Base-by-base conservation (phyloP, 805 yeast species). In the Metschnikowia vanudenii region DNA sequence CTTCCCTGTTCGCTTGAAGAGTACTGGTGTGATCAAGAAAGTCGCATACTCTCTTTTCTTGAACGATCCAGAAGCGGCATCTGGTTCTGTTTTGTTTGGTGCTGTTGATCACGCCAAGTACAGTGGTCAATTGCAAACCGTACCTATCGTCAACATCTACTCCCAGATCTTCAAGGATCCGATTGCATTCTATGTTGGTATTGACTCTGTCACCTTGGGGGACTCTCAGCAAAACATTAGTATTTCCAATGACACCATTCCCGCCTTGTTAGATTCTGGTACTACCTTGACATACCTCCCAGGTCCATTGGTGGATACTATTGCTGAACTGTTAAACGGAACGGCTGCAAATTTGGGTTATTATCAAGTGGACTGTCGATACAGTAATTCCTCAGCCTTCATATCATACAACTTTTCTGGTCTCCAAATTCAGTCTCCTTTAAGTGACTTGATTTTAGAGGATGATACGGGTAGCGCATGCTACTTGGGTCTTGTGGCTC, bases 21-120 rank as follows among this genome's bases (percentile, higher is more conserved):
- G 28, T 10, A 26, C 28, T 26, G 28, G 75, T 11, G 37, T 42
- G 14, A 85, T 81, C 49, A 56, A 73, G 37, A 73, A 75, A 41
- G 71, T 73, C 36, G 78, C 78, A 0, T 87, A 84, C 61, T 84
- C 92, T 0, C 67, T 87, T 46, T 85, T 69, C 56, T 70, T 87
- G 61, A 76, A 81, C 54, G 64, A 67, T 3, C 54, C 59, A 19
- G 6, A n/a, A n/a, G 56, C 67, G 12, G 45, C 37, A 5, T 29
- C 61, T 3, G 76, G 76, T 12, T 56, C 62, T 17, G 52, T 71
- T 20, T 59, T 71, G 45, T 71, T 71, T 57, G 76, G 76, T 6
- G 76, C 74, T 13, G 66, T 70, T 11, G 76, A 70, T 52, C 67
- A 64, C 46, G 67, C 71, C 41, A 71, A 71, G 52, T 69, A 65